Conservation (phyloP, 2,329 filamentous ascomycete species). For the Colletotrichum tanaceti region DNA sequence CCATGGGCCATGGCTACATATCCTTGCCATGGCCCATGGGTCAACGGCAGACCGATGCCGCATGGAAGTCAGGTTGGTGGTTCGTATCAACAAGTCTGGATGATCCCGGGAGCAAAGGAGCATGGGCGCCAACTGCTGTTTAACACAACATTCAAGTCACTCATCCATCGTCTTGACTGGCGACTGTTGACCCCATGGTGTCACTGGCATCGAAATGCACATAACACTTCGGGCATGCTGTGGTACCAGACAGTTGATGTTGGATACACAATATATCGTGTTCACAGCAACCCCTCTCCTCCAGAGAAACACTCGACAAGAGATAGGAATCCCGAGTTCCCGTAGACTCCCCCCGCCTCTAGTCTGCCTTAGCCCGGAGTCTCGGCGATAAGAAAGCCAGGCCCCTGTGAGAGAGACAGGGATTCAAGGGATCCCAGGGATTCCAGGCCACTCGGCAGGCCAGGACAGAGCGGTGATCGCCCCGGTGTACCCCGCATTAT, state of each 20-base stretch:
- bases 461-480: constrained; percentile 8
- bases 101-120: too few species aligned
- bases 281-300: too few species aligned
- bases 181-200: too few species aligned
- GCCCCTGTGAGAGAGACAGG: not conserved
- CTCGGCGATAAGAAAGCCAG: constrained; percentile 22
- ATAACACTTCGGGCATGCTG: too few species aligned
- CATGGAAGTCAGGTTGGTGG: not conserved
- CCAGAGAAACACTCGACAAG: too few species aligned
- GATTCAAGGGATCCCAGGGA: not conserved
- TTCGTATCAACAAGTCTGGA: not conserved
- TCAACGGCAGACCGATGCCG: constrained; percentile 4
- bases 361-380: constrained; percentile 5
- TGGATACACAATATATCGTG: too few species aligned
- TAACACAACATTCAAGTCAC: not conserved
- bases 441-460: too few species aligned
- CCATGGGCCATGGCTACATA: too few species aligned
- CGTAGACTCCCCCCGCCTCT: constrained; percentile 12
- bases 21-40: constrained; percentile 33
- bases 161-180: not conserved
- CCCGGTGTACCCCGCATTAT: constrained; percentile 30
- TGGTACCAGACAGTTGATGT: too few species aligned
- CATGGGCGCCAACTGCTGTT: too few species aligned
- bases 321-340: constrained; percentile 23
- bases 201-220: too few species aligned